phyloP scores from a whole-genome alignment of 2,329 filamentous ascomycete species.

The Ceratocystis cacaofunesta region DNA sequence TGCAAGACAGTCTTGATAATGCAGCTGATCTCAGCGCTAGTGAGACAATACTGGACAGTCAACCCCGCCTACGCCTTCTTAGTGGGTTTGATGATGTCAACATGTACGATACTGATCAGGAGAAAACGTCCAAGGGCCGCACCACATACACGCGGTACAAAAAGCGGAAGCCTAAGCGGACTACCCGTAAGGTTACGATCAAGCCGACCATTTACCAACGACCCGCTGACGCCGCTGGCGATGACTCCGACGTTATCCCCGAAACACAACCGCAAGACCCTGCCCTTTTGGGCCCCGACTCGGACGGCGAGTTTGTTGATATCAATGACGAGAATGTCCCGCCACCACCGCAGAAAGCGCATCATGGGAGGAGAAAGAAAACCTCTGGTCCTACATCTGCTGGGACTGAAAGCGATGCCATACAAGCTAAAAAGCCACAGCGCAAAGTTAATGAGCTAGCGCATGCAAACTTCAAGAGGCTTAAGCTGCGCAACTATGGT shows the following conservation, averaged over 20 bases:
- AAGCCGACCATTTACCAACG: constrained; percentile 37
- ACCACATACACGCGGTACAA: constrained; percentile 54
- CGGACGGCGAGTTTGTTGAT: constrained; percentile 24
- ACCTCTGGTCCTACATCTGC: constrained; percentile 7
- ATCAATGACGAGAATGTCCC: constrained; percentile 16
- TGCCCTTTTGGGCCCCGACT: background rate
- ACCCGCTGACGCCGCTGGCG: constrained; percentile 25
- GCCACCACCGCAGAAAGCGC: background rate
- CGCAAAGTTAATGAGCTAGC: constrained; percentile 50
- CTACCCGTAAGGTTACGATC: constrained; percentile 55
- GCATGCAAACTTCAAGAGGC: constrained; percentile 49
- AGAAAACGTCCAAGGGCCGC: constrained; percentile 36
- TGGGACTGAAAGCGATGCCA: constrained; percentile 21
- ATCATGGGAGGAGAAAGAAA: constrained; percentile 14
- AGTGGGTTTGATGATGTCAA: constrained; percentile 51
- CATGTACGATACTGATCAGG: constrained; percentile 39
- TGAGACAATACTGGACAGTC: constrained; percentile 31
- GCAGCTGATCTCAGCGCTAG: background rate
- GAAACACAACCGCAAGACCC: constrained; percentile 25
- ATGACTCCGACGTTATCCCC: constrained; percentile 28
- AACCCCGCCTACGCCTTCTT: constrained; percentile 31
- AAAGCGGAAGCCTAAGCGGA: constrained; percentile 73
- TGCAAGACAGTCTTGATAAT: too few relatives aligned
- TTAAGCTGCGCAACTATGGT: constrained; percentile 48
- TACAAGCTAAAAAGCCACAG: constrained; percentile 30